Conservation (phyloP, 306 rosid genomes). For the Cyclanthera cordifolia region DNA sequence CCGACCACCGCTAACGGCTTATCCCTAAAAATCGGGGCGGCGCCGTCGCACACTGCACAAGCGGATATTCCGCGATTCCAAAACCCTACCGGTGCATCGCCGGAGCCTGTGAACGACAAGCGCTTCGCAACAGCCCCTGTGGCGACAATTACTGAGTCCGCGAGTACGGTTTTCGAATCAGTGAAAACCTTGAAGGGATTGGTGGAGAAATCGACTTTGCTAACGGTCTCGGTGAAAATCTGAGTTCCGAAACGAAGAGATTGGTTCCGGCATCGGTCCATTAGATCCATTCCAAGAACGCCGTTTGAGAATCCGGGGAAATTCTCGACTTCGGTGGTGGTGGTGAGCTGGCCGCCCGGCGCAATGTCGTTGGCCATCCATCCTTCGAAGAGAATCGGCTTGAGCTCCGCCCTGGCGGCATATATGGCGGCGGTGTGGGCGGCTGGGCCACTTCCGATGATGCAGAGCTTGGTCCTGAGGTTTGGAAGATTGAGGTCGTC, state of each 20-base stretch:
- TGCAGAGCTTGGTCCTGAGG: conserved; percentile 55
- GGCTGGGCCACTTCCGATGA: conserved; percentile 84
- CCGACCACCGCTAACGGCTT: conserved; percentile 67
- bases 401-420: conserved; percentile 76
- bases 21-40: conserved; percentile 64
- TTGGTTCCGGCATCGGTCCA: conserved; percentile 55
- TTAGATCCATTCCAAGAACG: conserved; percentile 58
- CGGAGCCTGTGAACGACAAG: conserved; percentile 44
- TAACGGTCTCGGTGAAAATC: conserved; percentile 63
- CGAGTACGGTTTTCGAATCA: conserved; percentile 32
- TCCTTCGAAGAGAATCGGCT: conserved; percentile 73
- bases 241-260: conserved; percentile 64
- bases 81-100: conserved; percentile 47
- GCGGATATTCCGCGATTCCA: conserved; percentile 84
- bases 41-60: conserved; percentile 84
- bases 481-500: conserved; percentile 21
- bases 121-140: conserved; percentile 82
- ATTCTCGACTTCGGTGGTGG: conserved; percentile 79
- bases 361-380: conserved; percentile 88
- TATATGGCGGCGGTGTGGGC: conserved; percentile 79
- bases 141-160: conserved; percentile 32
- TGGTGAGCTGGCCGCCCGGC: conserved; percentile 85
- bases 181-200: conserved; percentile 54
- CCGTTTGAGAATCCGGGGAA: conserved; percentile 78
- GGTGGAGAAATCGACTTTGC: conserved; percentile 51